phyloP scores from a whole-genome alignment of 495 filamentous ascomycete genomes.

The Parathielavia appendiculata region DNA sequence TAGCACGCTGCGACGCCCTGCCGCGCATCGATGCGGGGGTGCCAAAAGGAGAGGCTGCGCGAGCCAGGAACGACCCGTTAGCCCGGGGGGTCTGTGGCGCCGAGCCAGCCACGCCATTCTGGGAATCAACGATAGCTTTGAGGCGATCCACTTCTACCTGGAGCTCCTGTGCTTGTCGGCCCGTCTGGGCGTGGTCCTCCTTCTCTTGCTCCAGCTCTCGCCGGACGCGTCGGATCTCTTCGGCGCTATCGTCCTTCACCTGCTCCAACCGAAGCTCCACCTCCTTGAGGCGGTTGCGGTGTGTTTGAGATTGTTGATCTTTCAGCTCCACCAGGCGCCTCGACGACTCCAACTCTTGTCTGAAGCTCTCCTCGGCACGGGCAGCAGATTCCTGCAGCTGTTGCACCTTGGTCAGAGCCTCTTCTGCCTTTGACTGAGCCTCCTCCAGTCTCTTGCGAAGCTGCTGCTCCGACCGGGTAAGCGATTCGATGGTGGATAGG shows the following conservation, averaged over 20 bases:
- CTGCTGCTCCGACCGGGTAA: slow-evolving; percentile 71
- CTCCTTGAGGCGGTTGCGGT: slow-evolving; percentile 74
- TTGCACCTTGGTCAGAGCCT: slow-evolving; percentile 72
- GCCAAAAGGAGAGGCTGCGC: slow-evolving; percentile 47
- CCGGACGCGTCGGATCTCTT: slow-evolving; percentile 70
- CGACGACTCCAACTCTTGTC: slow-evolving; percentile 72
- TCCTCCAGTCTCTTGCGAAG: slow-evolving; percentile 78
- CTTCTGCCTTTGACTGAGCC: slow-evolving; percentile 77
- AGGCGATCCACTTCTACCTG: slow-evolving; percentile 67
- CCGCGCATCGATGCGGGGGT: slow-evolving; percentile 48
- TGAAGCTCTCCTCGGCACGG: slow-evolving; percentile 72
- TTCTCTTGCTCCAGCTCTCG: slow-evolving; percentile 80
- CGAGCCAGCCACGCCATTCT: slow-evolving; percentile 30
- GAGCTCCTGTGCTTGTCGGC: slow-evolving; percentile 66
- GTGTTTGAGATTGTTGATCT: slow-evolving; percentile 72
- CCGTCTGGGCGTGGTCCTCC: slow-evolving; percentile 61
- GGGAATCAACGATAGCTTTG: slow-evolving; percentile 38
- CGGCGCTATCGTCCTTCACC: slow-evolving; percentile 71
- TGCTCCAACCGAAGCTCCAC: slow-evolving; percentile 72
- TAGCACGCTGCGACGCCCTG: slow-evolving; percentile 43
- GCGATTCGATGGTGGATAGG: slow-evolving; percentile 63
- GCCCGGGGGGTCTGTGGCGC: slow-evolving; percentile 56
- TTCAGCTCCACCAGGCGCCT: slow-evolving; percentile 80
- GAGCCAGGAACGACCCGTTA: slow-evolving; percentile 45
- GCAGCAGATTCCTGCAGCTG: slow-evolving; percentile 77